Base-by-base conservation (phyloP, 352 stramenopile species). In the Globisporangium viniferum region DNA sequence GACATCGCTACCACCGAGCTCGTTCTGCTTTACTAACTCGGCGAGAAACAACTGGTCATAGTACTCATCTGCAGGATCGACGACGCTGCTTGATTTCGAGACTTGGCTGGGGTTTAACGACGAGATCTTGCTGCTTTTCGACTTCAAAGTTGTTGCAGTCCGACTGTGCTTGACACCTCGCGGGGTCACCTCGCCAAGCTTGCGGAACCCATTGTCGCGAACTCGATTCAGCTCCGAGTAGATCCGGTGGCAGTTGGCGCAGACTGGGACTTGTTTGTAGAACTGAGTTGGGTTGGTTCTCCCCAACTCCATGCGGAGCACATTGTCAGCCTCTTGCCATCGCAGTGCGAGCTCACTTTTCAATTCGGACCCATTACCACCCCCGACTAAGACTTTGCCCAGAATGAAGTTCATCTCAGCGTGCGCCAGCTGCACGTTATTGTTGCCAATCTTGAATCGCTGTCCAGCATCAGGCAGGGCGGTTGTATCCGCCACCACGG, bases 261-360 rank as follows among this genome's bases (percentile, higher is more conserved):
- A 95, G 10, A 95, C 84, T 0, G 64, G 48, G 9, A 91, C 84
- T 72, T 92, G 87, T 65, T 92, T 93, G 74, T 95, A 93, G 58
- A 90, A 95, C 29, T 83, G 77, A 15, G 70, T 78, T 27, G 87
- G 85, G 15, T 95, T 91, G 1, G 73, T 66, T 0, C 84, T 78
- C 0, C 85, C 87, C 6, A 94, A 65, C 58, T 93, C 80, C 64
- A 79, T 82, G 9, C 84, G 81, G 18, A 89, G 72, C 7, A 87
- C 68, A 24, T 81, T 88, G 49, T 92, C 84, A 1, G 79, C 75
- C 58, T 91, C 84, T 66, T 89, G 80, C 86, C 84, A 94, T 49
- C 79, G 67, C 18, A 90, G 62, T 5, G 66, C 72, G 2, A 86
- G 55, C 9, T 55, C 64, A 15, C 36, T 56, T 7, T 78, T 68